Evolutionary conservation across 164 flowering plant species (phyloP).

Genomic region (Berberis vulgaris): DNA sequence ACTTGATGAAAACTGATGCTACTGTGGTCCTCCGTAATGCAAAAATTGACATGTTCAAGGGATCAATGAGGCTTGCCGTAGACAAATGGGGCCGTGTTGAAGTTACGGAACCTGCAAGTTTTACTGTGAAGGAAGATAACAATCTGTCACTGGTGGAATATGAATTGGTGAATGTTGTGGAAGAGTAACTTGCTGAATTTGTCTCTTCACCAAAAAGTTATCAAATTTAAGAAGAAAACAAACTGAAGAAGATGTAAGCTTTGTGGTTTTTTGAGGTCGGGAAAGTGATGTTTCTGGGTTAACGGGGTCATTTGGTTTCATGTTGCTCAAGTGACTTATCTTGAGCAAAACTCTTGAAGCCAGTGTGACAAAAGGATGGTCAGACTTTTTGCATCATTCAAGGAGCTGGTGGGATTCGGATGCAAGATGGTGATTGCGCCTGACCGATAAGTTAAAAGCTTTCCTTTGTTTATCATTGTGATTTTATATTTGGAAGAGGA

Average conservation of each 20-base stretch:
- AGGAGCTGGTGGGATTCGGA: too few species aligned
- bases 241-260: slow-evolving; percentile 5
- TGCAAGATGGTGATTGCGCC: too few species aligned
- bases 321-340: not conserved
- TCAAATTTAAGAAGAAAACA: not conserved
- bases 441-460: too few species aligned
- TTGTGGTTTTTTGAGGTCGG: slow-evolving; percentile 12
- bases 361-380: too few species aligned
- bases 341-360: not conserved
- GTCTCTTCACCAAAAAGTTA: not conserved
- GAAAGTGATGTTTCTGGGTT: slow-evolving; percentile 4
- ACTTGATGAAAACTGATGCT: slow-evolving; percentile 22
- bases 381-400: too few species aligned
- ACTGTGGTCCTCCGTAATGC: slow-evolving; percentile 30
- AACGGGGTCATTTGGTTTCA: not conserved
- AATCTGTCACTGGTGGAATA: slow-evolving; percentile 29
- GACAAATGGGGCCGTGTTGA: too few species aligned
- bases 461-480: too few species aligned
- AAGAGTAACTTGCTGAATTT: slow-evolving; percentile 15
- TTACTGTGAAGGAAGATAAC: not conserved
- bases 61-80: too few species aligned
- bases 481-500: too few species aligned
- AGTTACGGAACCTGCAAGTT: too few species aligned
- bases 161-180: slow-evolving; percentile 29
- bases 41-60: not conserved